These are phyloP conservation scores for Pichia nakasei DNA, from an alignment of 805 yeast genomes.

Conservation along the genomic window DNA sequence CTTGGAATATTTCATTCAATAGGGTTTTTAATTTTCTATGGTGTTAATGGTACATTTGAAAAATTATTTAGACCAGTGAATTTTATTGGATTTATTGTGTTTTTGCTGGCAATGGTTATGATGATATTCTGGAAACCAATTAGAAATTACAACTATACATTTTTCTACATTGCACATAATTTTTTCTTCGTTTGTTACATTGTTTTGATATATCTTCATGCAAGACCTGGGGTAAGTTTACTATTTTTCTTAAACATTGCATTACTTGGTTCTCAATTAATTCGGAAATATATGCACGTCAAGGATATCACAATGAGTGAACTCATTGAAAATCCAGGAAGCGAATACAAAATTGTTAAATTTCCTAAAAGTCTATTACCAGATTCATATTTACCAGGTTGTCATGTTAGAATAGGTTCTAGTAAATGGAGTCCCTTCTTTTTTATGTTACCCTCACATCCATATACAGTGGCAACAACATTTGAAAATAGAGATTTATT, in stretches of 20 bases:
- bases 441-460: constrained; percentile 56
- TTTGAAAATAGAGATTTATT: constrained; percentile 22
- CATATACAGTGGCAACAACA: constrained; percentile 49
- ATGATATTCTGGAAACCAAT: constrained; percentile 35
- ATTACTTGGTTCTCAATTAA: constrained; percentile 31
- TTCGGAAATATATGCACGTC: constrained; percentile 23
- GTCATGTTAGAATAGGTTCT: constrained; percentile 47
- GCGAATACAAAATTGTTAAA: constrained; percentile 9
- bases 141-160: constrained; percentile 40
- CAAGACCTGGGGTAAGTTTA: constrained; percentile 56
- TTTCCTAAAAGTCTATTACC: constrained; percentile 16
- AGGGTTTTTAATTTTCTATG: constrained; percentile 44
- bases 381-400: constrained; percentile 35
- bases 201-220: constrained; percentile 45
- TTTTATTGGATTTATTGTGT: constrained; percentile 43
- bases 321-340: constrained; percentile 11
- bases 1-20: constrained; percentile 42
- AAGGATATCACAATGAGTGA: constrained; percentile 15
- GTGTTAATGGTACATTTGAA: constrained; percentile 24
- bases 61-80: constrained; percentile 35
- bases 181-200: constrained; percentile 38
- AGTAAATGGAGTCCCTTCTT: constrained; percentile 30
- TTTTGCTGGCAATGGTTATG: constrained; percentile 29
- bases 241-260: constrained; percentile 23
- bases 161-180: constrained; percentile 52